Evolutionary conservation across 73 alveolate species (phyloP).

Genomic region (Paramecium caudatum): DNA sequence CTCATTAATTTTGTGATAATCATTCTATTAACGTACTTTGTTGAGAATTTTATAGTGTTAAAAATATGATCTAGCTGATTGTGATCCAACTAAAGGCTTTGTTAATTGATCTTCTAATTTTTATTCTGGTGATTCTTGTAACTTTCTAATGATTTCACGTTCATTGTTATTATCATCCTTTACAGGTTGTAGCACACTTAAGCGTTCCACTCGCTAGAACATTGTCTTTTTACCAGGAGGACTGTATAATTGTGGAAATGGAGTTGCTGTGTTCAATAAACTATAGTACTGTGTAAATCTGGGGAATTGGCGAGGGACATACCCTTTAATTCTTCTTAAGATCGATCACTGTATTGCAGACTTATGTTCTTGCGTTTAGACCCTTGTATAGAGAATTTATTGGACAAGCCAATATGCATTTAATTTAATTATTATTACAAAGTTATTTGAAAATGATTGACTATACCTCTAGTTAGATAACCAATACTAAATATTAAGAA

Average conservation of each 20-base stretch:
- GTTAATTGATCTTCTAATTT: conserved; percentile 6
- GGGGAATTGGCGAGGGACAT: conserved; percentile 9
- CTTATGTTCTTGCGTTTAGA: conserved; percentile 23
- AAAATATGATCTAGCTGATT: conserved; percentile 20
- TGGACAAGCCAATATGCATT: conserved; percentile 45
- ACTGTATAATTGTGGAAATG: conserved; percentile 20
- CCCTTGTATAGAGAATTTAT: background rate
- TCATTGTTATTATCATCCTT: background rate
- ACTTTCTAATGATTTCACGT: background rate
- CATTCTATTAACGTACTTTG: conserved; percentile 33
- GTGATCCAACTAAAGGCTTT: background rate
- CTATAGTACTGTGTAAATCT: background rate
- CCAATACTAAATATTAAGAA: too few species aligned
- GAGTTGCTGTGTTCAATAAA: background rate
- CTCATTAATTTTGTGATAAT: background rate
- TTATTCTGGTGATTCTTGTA: conserved; percentile 47
- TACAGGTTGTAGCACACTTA: background rate
- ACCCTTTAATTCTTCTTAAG: background rate
- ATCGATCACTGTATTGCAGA: background rate
- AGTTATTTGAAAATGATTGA: too few species aligned
- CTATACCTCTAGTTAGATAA: too few species aligned
- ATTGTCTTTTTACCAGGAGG: background rate
- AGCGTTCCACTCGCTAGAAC: conserved; percentile 3
- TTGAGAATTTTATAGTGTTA: background rate
- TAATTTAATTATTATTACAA: too few species aligned